phyloP scores from a whole-genome alignment of 805 yeast genomes.

The Metschnikowia lochheadii region DNA sequence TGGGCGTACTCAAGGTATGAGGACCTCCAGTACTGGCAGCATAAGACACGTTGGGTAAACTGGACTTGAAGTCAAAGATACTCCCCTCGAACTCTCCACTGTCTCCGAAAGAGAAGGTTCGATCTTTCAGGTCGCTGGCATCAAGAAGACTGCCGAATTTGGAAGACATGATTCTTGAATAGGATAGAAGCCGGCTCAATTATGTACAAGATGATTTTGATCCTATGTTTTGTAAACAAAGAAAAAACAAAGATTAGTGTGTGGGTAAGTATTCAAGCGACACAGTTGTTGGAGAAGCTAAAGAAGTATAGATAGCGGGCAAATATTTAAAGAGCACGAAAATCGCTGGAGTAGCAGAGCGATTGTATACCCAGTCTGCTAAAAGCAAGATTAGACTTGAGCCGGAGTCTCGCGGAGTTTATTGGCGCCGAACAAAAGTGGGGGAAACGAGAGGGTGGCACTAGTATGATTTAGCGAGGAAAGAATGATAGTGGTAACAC shows the following conservation, averaged over 20 bases:
- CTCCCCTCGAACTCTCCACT: slow-evolving; percentile 42
- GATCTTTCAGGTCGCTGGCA: slow-evolving; percentile 36
- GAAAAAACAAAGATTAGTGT: not conserved
- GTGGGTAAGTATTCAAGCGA: not conserved
- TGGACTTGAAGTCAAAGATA: slow-evolving; percentile 46
- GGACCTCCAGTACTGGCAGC: slow-evolving; percentile 23
- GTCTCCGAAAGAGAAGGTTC: slow-evolving; percentile 41
- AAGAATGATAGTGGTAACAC: not conserved
- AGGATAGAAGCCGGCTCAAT: slow-evolving; percentile 13
- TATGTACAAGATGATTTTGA: slow-evolving; percentile 15
- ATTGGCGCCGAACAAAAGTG: slow-evolving; percentile 3
- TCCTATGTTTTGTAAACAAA: not conserved
- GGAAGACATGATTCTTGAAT: slow-evolving; percentile 9
- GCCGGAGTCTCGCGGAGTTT: not conserved
- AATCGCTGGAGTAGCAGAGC: not conserved
- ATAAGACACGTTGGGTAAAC: slow-evolving; percentile 24
- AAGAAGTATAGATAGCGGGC: not conserved
- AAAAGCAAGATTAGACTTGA: not conserved
- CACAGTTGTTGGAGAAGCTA: not conserved
- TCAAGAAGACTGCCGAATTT: slow-evolving; percentile 34
- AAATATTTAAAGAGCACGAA: not conserved
- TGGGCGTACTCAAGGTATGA: slow-evolving; percentile 15
- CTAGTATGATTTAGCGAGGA: not conserved
- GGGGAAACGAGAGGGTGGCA: slow-evolving; percentile 1
- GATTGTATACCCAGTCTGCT: not conserved